Evolutionary conservation across 78 protist genomes (phyloP).

Genomic region (Chrysochromulina tobinii): DNA sequence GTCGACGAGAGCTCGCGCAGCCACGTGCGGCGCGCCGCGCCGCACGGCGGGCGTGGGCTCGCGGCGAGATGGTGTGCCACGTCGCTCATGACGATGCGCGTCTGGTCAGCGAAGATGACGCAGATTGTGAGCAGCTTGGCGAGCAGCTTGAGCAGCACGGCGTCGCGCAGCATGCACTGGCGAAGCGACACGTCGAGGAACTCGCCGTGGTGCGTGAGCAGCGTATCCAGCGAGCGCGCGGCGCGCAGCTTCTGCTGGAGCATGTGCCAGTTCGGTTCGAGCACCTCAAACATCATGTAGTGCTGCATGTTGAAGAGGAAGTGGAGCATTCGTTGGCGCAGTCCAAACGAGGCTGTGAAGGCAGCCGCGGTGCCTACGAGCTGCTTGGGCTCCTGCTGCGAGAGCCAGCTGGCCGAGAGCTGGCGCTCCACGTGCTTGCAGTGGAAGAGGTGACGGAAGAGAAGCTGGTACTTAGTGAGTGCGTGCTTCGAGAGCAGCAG

Average conservation of each 20-base stretch:
- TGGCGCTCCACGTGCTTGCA: constrained; percentile 76
- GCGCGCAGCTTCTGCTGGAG: background rate
- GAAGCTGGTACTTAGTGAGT: constrained; percentile 77
- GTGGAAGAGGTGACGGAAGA: constrained; percentile 79
- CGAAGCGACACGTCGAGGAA: constrained; percentile 73
- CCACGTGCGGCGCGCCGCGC: background rate
- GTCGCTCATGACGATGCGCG: background rate
- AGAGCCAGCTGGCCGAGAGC: constrained; percentile 63
- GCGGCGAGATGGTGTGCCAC: background rate
- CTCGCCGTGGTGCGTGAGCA: constrained; percentile 60
- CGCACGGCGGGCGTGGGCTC: background rate
- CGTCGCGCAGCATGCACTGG: constrained; percentile 71
- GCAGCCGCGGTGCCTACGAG: background rate
- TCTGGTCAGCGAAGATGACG: constrained; percentile 32
- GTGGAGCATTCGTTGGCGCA: constrained; percentile 80
- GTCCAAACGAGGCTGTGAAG: background rate
- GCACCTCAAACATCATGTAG: constrained; percentile 77
- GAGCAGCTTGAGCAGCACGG: constrained; percentile 13
- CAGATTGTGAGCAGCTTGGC: constrained; percentile 30
- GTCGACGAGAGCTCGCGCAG: background rate
- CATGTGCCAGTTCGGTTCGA: constrained; percentile 78
- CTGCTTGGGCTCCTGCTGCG: constrained; percentile 32
- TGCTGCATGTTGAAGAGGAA: constrained; percentile 72
- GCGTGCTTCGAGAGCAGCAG: constrained; percentile 64
- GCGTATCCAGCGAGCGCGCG: constrained; percentile 67